Evolutionary conservation across 331 rosid species (phyloP), one percentile per base, ranked within the genome.

Genomic region (Cydonia oblonga): DNA sequence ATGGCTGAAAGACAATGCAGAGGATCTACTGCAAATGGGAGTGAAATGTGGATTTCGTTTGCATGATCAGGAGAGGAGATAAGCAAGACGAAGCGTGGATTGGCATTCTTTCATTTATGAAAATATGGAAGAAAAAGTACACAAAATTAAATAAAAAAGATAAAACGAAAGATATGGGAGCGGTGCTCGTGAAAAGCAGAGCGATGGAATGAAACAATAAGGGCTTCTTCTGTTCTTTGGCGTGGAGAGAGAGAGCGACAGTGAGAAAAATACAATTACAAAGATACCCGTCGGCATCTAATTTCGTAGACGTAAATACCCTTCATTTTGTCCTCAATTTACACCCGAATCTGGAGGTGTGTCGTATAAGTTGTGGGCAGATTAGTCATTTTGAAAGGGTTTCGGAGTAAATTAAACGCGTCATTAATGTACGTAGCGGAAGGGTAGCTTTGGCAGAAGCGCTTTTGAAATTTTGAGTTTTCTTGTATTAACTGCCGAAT

Each of bases 1-100:
- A 95, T 89, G 80, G 78, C 75, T 15, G 63, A 22, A 46, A 35
- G 46, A 24, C 12, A 60, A 16, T 38, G 51, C 29, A 23, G 64
- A 25, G n/a, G 26, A 16, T 1, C 9, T 49, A 18, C 10, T 16
- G 71, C 32, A 58, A 75, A 57, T 2, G 26, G 3, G 44, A 28
- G n/a, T 35, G 68, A 57, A 9, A 13, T n/a, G 23, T 69, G 30
- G 35, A 53, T 53, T 52, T 23, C n/a, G 24, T 28, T 52, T 28
- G 59, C 26, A n/a, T 63, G 44, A 63, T 29, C 25, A 62, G 23
- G 26, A 32, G 56, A 33, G 51, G 18, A 64, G 69, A 32, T 56
- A 4, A 70, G 42, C 57, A 26, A 68, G 16, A 30, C 64, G 23
- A 61, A 24, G 70, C 49, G 26, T 24, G 24, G 26, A 57, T 46